phyloP scores from a whole-genome alignment of 192 early-diverging fungal genomes.

The Coemansia sp. region DNA sequence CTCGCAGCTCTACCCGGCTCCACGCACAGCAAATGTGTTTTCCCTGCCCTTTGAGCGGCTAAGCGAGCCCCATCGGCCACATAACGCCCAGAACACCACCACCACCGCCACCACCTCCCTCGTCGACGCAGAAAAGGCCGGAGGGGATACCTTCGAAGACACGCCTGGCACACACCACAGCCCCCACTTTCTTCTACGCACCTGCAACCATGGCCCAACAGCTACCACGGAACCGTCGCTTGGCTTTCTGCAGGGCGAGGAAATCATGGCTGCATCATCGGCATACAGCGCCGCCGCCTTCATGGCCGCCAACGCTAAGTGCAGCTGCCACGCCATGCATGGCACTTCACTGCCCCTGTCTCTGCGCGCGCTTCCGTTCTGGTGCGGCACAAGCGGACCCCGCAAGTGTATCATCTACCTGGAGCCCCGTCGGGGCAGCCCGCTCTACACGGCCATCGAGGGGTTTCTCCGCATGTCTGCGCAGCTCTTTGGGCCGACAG shows the following conservation, averaged over 20 bases:
- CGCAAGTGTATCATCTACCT: constrained; percentile 45
- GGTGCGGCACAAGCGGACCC: constrained; percentile 16
- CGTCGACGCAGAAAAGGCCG: background rate
- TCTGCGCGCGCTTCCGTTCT: constrained; percentile 22
- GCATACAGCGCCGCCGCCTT: background rate
- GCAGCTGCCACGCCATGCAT: background rate
- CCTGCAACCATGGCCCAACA: background rate
- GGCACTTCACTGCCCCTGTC: constrained; percentile 9
- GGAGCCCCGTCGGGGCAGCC: constrained; percentile 33
- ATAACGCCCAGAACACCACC: background rate
- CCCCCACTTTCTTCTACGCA: background rate
- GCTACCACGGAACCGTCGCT: background rate
- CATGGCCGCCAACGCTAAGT: background rate
- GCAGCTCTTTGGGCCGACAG: constrained; percentile 22
- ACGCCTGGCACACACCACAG: background rate
- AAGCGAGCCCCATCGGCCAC: background rate
- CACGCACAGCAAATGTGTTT: constrained; percentile 29
- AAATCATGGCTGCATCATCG: background rate
- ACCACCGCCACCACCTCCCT: no score
- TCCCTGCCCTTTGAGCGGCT: constrained; percentile 24
- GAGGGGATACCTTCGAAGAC: background rate
- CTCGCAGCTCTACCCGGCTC: constrained; percentile 7
- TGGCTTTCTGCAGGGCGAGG: background rate
- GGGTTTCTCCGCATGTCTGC: constrained; percentile 28
- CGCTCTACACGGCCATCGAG: constrained; percentile 39